A percentile compares a stretch with the other conserved stretches of the same genome.
Evolutionary conservation across 2,329 filamentous ascomycete genomes (phyloP).

Genomic region (Fusarium torreyae): DNA sequence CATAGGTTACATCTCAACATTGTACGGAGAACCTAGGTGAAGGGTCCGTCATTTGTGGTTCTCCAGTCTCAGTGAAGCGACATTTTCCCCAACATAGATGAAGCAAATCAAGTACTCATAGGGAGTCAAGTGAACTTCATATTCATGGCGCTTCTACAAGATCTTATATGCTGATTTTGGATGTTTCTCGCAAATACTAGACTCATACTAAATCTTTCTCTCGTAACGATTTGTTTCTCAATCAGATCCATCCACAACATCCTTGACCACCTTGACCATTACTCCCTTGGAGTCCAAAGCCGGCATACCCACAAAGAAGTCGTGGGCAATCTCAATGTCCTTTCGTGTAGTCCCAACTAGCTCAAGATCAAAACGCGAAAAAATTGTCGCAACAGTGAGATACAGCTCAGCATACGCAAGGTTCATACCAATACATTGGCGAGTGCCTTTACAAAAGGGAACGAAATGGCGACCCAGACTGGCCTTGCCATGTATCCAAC

Average conservation of each 20-base stretch:
- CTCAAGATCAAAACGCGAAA: not conserved
- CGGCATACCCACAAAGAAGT: constrained; percentile 11
- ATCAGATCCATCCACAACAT: not conserved
- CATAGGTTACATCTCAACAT: too few relatives aligned
- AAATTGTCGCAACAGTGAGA: constrained; percentile 6
- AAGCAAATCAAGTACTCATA: too few relatives aligned
- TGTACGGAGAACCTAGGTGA: too few relatives aligned
- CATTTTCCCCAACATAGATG: too few relatives aligned
- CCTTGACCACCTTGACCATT: not conserved
- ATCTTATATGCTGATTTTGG: too few relatives aligned
- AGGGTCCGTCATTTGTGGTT: too few relatives aligned
- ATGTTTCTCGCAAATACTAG: too few relatives aligned
- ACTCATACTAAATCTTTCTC: too few relatives aligned
- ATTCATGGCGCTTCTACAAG: too few relatives aligned
- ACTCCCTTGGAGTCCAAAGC: not conserved
- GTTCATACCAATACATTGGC: constrained; percentile 9
- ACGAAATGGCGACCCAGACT: not conserved
- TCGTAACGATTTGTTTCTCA: too few relatives aligned
- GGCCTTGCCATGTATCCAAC: not conserved
- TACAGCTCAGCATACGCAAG: constrained; percentile 10
- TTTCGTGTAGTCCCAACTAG: not conserved
- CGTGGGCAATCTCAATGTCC: constrained; percentile 8
- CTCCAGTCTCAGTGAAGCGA: too few relatives aligned
- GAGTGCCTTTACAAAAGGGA: not conserved
- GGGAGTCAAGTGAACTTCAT: too few relatives aligned